Conservation (phyloP, 2,329 filamentous ascomycete species). For the Cladobotryum mycophilum region DNA sequence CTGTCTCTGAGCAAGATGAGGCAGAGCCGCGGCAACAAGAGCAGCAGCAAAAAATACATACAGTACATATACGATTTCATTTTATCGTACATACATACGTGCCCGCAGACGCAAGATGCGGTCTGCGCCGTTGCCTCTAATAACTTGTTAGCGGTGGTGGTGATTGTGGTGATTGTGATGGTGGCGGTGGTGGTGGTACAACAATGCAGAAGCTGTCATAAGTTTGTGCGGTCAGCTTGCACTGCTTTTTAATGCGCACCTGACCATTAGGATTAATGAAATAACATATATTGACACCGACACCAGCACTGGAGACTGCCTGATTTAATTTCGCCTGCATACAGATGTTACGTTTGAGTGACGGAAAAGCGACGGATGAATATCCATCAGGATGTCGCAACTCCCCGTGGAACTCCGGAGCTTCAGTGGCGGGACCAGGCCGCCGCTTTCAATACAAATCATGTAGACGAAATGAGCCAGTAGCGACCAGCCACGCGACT, state of each 20-base stretch:
- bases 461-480: conserved; percentile 2
- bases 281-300: neutral
- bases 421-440: conserved; percentile 10
- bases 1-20: neutral
- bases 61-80: too few species aligned
- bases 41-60: too few species aligned
- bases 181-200: too few species aligned
- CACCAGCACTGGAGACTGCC: neutral
- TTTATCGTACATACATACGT: too few species aligned
- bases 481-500: conserved; percentile 7
- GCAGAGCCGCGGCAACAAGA: neutral
- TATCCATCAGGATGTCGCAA: conserved; percentile 2
- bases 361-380: neutral
- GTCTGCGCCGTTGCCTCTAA: neutral
- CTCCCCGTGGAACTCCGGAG: conserved; percentile 8
- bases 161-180: too few species aligned
- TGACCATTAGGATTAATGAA: neutral
- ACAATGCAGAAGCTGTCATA: neutral
- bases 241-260: neutral
- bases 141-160: neutral
- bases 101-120: neutral
- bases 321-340: too few species aligned
- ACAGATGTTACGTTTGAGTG: too few species aligned
- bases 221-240: neutral
- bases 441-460: conserved; percentile 5